Evolutionary conservation across 768 basidiomycete species (phyloP).

Genomic region (Trametes cinnabarina): DNA sequence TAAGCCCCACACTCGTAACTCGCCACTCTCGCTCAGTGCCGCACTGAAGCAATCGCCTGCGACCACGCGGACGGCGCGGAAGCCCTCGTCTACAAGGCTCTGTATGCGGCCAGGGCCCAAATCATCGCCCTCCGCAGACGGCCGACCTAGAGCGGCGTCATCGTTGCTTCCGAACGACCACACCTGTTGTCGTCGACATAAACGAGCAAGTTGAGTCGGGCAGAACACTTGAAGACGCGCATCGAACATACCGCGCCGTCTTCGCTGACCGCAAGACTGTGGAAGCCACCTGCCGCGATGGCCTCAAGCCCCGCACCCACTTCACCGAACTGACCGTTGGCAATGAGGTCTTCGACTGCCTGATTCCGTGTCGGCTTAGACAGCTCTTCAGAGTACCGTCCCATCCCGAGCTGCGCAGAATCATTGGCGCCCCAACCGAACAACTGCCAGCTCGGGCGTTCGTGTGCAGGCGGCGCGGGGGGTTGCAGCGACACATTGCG

Average conservation of each 20-base stretch:
- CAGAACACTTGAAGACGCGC: not conserved
- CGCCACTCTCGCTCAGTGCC: conserved; percentile 39
- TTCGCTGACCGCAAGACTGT: conserved; percentile 43
- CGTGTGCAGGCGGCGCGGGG: not conserved
- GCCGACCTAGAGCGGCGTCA: not conserved
- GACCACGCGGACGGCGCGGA: conserved; percentile 40
- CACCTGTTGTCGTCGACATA: not conserved
- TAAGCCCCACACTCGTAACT: conserved; percentile 43
- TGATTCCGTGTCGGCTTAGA: conserved; percentile 28
- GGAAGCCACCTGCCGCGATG: conserved; percentile 45
- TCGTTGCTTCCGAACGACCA: conserved; percentile 12
- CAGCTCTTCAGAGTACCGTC: not conserved
- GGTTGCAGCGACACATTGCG: not conserved
- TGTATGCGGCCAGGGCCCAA: conserved; percentile 24
- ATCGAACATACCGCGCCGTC: conserved; percentile 35
- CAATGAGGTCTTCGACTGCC: conserved; percentile 40
- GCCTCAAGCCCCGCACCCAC: conserved; percentile 37
- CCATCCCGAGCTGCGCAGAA: not conserved
- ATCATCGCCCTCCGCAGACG: not conserved
- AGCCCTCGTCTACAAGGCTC: conserved; percentile 34
- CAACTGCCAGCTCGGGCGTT: conserved; percentile 1
- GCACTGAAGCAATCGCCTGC: conserved; percentile 44
- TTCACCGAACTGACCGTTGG: conserved; percentile 35
- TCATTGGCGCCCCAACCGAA: conserved; percentile 11
- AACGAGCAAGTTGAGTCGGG: too few relatives aligned